phyloP scores from a whole-genome alignment of 1,284 basidiomycete species.

The Tilletia setariae region DNA sequence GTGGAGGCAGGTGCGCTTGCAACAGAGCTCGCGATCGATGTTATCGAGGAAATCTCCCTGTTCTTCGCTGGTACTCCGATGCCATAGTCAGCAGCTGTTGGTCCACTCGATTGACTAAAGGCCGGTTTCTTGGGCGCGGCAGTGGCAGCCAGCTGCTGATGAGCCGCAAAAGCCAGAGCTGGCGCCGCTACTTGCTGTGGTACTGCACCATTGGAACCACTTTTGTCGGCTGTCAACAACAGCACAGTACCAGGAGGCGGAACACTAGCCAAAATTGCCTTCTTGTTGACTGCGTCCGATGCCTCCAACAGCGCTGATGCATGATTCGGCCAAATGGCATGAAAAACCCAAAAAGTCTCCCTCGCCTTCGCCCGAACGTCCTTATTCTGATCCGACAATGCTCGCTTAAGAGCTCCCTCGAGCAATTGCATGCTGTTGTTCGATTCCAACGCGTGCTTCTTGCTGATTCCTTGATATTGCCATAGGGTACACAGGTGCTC shows the following conservation, averaged over 20 bases:
- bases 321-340: conserved; percentile 70
- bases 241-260: conserved; percentile 11
- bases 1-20: conserved; percentile 24
- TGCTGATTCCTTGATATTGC: conserved; percentile 43
- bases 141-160: background rate
- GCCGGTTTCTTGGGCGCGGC: conserved; percentile 3
- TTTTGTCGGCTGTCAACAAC: conserved; percentile 60
- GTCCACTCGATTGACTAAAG: background rate
- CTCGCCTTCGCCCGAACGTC: conserved; percentile 73
- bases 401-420: conserved; percentile 61
- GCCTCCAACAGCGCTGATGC: conserved; percentile 66
- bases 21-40: conserved; percentile 4
- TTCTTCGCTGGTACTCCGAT: background rate
- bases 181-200: conserved; percentile 44
- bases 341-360: conserved; percentile 74
- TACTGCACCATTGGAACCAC: conserved; percentile 55
- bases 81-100: background rate
- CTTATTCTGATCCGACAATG: conserved; percentile 74
- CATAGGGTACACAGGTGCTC: conserved; percentile 53
- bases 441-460: conserved; percentile 49
- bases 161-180: conserved; percentile 17
- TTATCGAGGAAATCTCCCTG: background rate
- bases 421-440: conserved; percentile 56
- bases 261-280: conserved; percentile 68
- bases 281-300: conserved; percentile 70